Evolutionary conservation across 805 yeast species (phyloP).

Genomic region (Blastobotrys muscicola): DNA sequence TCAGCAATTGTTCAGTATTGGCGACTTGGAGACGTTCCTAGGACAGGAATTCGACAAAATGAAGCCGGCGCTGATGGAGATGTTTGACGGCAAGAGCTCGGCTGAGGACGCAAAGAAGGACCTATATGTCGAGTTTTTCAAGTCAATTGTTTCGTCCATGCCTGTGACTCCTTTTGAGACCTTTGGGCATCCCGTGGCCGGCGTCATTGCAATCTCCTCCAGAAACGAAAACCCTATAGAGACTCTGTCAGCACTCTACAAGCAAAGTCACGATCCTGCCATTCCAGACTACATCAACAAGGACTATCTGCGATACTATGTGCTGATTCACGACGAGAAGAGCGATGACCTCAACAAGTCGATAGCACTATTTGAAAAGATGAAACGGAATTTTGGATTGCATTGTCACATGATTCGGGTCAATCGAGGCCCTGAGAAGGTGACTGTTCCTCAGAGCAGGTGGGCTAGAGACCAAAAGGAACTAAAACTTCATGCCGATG

Average conservation of each 20-base stretch:
- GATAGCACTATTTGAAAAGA: conserved; percentile 29
- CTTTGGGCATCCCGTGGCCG: conserved; percentile 76
- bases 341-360: conserved; percentile 37
- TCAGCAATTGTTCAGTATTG: conserved; percentile 27
- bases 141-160: conserved; percentile 49
- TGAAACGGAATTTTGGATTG: conserved; percentile 30
- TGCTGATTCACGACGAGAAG: conserved; percentile 41
- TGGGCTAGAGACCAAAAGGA: conserved; percentile 5
- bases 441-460: conserved; percentile 10
- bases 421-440: conserved; percentile 6
- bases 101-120: conserved; percentile 1
- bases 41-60: conserved; percentile 4
- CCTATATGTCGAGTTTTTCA: conserved; percentile 48
- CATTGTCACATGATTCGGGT: conserved; percentile 19
- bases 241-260: conserved; percentile 42
- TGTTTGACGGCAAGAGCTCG: conserved; percentile 3
- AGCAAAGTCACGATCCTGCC: conserved; percentile 30
- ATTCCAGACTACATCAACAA: conserved; percentile 59
- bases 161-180: conserved; percentile 71
- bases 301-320: conserved; percentile 47
- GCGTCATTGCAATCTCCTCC: conserved; percentile 56
- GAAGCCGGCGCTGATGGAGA: conserved; percentile 18
- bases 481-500: conserved; percentile 20
- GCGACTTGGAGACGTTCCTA: conserved; percentile 26
- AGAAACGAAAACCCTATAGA: conserved; percentile 51